Evolutionary conservation across 495 filamentous ascomycete species (phyloP).

Genomic region (Lepidopterella palustris): DNA sequence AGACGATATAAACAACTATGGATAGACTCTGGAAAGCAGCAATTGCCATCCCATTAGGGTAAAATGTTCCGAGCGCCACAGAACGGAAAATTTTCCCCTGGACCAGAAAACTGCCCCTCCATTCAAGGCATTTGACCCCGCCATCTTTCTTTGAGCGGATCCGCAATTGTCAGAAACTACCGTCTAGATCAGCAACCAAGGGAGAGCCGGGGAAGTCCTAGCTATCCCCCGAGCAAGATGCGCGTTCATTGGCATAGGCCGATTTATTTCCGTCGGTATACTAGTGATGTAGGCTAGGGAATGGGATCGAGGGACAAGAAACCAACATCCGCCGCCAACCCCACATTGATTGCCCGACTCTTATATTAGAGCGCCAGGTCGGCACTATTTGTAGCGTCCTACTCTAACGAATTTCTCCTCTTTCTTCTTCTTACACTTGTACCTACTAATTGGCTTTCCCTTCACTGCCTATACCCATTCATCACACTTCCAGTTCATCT

Average conservation of each 20-base stretch:
- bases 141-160: background rate
- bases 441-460: background rate
- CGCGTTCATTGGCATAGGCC: background rate
- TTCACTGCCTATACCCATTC: background rate
- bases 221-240: background rate
- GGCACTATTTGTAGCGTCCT: background rate
- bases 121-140: background rate
- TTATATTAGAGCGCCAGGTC: background rate
- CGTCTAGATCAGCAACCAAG: background rate
- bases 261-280: background rate
- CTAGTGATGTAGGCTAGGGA: background rate
- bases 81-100: background rate
- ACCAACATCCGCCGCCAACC: background rate
- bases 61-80: background rate
- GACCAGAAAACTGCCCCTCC: background rate
- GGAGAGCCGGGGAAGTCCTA: too few relatives aligned
- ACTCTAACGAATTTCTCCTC: background rate
- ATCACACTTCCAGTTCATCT: background rate
- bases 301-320: background rate
- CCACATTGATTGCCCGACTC: background rate
- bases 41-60: background rate
- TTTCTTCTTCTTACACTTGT: background rate
- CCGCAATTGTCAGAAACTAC: background rate
- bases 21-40: background rate
- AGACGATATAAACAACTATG: too few relatives aligned